Conservation (phyloP, 2,329 filamentous ascomycete genomes). For the Colletotrichum tabaci region DNA sequence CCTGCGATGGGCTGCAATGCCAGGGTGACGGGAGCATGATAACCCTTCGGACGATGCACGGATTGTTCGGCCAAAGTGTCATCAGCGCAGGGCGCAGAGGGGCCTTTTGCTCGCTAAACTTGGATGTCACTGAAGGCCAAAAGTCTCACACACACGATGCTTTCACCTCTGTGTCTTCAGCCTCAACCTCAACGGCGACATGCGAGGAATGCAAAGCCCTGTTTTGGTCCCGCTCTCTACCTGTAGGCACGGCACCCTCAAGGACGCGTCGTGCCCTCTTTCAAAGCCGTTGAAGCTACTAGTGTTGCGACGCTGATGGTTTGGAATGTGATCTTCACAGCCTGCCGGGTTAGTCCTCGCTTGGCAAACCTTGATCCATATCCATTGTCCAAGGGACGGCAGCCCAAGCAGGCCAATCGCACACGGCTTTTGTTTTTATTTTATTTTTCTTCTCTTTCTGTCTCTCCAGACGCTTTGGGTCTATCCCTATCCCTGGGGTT, state of each 20-base stretch:
- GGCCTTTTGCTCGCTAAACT: not conserved
- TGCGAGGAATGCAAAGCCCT: not conserved
- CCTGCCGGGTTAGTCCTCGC: constrained; percentile 25
- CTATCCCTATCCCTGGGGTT: not conserved
- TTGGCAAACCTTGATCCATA: not conserved
- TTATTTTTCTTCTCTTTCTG: not conserved
- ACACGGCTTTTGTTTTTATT: not conserved
- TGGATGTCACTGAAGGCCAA: too few relatives aligned
- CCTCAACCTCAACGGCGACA: not conserved
- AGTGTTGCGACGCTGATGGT: constrained; percentile 25
- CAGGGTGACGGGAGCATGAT: not conserved
- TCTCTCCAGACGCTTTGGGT: not conserved
- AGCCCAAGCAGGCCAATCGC: not conserved
- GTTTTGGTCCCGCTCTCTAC: constrained; percentile 7
- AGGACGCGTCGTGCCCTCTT: constrained; percentile 23
- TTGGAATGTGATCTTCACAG: constrained; percentile 7
- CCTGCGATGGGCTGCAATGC: constrained; percentile 9
- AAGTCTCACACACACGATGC: not conserved
- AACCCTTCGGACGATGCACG: constrained; percentile 5
- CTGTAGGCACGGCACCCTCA: not conserved
- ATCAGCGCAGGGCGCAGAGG: not conserved
- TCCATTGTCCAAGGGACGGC: not conserved
- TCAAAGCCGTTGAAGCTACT: constrained; percentile 18
- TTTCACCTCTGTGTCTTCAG: not conserved
- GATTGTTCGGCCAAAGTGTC: constrained; percentile 4